Conservation (phyloP, 352 stramenopile genomes). For the Pythium chondricola region DNA sequence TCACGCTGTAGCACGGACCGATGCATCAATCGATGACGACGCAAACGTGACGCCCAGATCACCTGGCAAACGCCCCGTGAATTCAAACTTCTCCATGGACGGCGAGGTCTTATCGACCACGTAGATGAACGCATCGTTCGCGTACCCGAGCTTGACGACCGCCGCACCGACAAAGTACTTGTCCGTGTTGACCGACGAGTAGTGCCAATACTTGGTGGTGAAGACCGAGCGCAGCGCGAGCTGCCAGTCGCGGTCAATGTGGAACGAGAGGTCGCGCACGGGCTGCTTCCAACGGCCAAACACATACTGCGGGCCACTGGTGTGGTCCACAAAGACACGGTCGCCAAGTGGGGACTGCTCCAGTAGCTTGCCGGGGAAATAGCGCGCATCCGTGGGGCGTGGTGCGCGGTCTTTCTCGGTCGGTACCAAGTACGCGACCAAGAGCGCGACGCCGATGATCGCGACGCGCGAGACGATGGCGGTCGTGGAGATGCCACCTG, state of each 20-base stretch:
- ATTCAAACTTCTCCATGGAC: slow-evolving; percentile 33
- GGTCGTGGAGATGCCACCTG: background rate
- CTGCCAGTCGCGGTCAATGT: slow-evolving; percentile 19
- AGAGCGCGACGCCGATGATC: slow-evolving; percentile 2
- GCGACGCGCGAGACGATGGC: background rate
- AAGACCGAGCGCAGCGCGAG: slow-evolving; percentile 12
- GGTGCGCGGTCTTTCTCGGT: slow-evolving; percentile 20
- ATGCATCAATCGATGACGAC: slow-evolving; percentile 31
- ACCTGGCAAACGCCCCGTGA: slow-evolving; percentile 20
- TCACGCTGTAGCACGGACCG: too few relatives aligned
- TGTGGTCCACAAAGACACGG: slow-evolving; percentile 5
- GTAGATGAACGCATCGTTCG: slow-evolving; percentile 35
- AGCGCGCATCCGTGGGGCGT: slow-evolving; percentile 10
- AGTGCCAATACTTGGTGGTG: slow-evolving; percentile 40
- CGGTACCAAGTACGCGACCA: slow-evolving; percentile 22
- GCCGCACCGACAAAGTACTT: slow-evolving; percentile 34
- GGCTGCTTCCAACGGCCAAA: slow-evolving; percentile 30
- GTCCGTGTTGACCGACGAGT: slow-evolving; percentile 29
- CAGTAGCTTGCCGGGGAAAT: slow-evolving; percentile 23
- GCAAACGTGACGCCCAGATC: slow-evolving; percentile 27
- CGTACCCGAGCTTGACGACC: slow-evolving; percentile 39
- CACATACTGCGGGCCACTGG: slow-evolving; percentile 10
- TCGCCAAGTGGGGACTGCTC: slow-evolving; percentile 14
- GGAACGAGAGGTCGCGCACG: slow-evolving; percentile 20
- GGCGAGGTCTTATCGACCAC: slow-evolving; percentile 32